Evolutionary conservation across 306 rosid species (phyloP).

Genomic region (Albizia julibrissin): DNA sequence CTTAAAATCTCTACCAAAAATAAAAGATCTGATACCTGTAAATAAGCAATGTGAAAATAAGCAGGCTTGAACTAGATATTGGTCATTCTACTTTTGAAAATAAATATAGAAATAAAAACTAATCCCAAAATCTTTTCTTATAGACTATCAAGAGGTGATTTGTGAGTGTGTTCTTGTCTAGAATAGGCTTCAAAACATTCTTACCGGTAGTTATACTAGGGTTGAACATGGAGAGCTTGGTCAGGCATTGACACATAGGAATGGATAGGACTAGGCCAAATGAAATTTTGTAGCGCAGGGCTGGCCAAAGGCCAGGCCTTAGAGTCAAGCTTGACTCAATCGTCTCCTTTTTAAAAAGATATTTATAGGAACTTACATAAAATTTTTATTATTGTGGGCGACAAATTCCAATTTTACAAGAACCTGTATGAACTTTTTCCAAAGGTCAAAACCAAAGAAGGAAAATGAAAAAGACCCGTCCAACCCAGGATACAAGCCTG

Average conservation of each 20-base stretch:
- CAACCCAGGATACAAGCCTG: neutral
- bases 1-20: neutral
- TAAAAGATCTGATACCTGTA: neutral
- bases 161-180: neutral
- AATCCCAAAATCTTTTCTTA: neutral
- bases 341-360: neutral
- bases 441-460: neutral
- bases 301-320: neutral
- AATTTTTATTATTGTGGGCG: neutral
- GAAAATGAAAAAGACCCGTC: neutral
- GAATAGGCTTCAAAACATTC: conserved; percentile 28
- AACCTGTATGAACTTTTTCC: neutral
- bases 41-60: neutral
- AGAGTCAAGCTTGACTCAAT: neutral
- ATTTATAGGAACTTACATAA: neutral
- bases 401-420: neutral
- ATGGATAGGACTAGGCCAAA: neutral
- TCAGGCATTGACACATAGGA: neutral
- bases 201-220: neutral
- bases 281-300: neutral
- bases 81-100: conserved; percentile 5
- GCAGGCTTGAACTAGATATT: conserved; percentile 5
- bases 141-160: conserved; percentile 18
- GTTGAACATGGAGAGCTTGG: neutral
- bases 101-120: conserved; percentile 5